Conservation (phyloP, 495 filamentous ascomycete genomes). For the Neurospora sp. region DNA sequence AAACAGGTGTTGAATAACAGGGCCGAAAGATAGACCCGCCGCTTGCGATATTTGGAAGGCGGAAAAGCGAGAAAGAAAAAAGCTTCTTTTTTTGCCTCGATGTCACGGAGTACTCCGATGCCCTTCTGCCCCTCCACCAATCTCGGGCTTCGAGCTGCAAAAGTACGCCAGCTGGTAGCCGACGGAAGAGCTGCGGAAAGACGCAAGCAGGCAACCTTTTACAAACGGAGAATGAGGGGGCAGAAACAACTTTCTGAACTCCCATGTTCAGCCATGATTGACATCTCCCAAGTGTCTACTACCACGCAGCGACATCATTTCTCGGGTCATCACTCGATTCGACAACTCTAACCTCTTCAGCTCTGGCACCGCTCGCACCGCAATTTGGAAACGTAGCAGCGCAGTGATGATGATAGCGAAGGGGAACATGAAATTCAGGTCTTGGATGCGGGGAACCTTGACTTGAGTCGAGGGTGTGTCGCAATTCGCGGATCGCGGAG, state of each 20-base stretch:
- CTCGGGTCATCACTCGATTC: background rate
- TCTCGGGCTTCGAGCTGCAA: background rate
- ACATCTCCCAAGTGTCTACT: background rate
- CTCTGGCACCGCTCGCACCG: background rate
- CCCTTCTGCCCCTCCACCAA: background rate
- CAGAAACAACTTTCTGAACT: background rate
- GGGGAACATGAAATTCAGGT: background rate
- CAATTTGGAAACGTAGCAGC: background rate
- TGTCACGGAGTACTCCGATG: background rate
- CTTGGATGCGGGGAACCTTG: background rate
- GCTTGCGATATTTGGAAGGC: background rate
- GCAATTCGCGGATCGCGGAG: constrained; percentile 9
- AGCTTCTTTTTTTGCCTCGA: background rate
- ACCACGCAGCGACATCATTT: background rate
- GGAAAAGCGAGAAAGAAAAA: background rate
- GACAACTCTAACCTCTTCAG: background rate
- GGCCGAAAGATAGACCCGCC: background rate
- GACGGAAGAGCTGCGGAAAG: background rate
- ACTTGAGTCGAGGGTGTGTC: background rate
- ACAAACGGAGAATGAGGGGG: background rate
- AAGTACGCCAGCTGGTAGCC: background rate
- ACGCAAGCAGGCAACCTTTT: background rate
- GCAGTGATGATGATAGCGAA: background rate
- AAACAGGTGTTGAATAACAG: background rate
- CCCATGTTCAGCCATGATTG: background rate